Evolutionary conservation across 2,329 filamentous ascomycete species (phyloP), one percentile per base, ranked within the genome.

Genomic region (Cladosporium sphaerospermum): DNA sequence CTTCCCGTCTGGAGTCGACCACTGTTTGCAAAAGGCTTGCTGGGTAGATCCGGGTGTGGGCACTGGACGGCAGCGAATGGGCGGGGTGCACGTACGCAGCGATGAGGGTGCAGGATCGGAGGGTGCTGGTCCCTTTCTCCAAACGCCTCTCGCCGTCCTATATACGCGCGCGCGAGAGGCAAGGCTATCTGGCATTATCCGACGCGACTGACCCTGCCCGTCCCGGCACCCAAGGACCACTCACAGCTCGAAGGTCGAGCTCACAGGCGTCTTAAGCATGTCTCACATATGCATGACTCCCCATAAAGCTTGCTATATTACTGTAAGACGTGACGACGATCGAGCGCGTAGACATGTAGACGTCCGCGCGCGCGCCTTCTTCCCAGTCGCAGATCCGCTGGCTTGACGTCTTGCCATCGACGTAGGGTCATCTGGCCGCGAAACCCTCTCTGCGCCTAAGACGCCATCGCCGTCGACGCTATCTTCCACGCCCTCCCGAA

Each of bases 231-330:
- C 14, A 34, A 41, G 14, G 37, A 16, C 47, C 47, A 34, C 9
- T 42, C 47, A 50, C 23, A 16, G 10, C 23, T 32, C 45, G 45
- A n/a, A 18, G 32, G 14, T 31, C 31, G 45, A 9, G n/a, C n/a
- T 18, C 28, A 43, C 44, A 44, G 37, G 40, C 48, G 48, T 32
- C 48, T 51, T 51, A 44, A 40, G 40, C 48, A 51, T 51, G 48
- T 44, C 47, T 50, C 47, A 50, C 47, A 42, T 50, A 50, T 50
- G 47, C 47, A 50, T 50, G 37, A 50, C 47, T 19, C 45, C 32
- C n/a, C 42, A 43, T 51, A 44, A 51, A 51, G 48, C 48, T 51
- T 51, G 48, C 48, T 51, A 51, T 51, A 51, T 51, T 40, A 14
- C 48, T 36, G 31, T 33, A 28, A 32, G 28, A 43, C 31, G 31